A percentile compares a stretch with the other conserved stretches of the same genome.
Evolutionary conservation across 2,329 filamentous ascomycete genomes (phyloP).

Genomic region (Ceratocystis destructans): DNA sequence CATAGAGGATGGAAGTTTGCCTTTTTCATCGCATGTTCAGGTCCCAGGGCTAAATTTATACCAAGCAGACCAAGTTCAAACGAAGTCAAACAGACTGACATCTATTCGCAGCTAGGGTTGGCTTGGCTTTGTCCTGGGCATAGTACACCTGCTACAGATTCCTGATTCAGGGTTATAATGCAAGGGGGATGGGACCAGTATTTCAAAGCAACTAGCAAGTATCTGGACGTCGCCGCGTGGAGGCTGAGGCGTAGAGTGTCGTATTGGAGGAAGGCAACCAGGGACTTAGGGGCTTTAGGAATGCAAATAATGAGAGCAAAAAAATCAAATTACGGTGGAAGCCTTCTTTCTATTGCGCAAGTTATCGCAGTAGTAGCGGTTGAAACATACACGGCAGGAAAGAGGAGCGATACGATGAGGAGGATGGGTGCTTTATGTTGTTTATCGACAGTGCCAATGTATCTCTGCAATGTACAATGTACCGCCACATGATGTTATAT

Average conservation of each 20-base stretch:
- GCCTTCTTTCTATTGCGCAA: background rate
- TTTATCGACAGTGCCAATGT: background rate
- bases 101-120: background rate
- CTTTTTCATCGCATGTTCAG: conserved; percentile 5
- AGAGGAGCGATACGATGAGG: background rate
- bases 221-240: background rate
- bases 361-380: background rate
- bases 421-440: background rate
- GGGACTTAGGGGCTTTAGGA: background rate
- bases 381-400: background rate
- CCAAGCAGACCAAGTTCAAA: background rate
- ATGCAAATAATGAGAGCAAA: background rate
- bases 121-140: background rate
- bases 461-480: background rate
- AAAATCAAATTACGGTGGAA: background rate
- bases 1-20: background rate
- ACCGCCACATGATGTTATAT: background rate
- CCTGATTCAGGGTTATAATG: background rate
- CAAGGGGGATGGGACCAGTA: background rate
- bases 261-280: background rate
- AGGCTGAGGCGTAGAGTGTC: background rate
- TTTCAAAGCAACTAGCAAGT: background rate
- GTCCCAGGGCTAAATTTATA: background rate
- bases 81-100: background rate
- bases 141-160: background rate